Evolutionary conservation across 192 early-diverging fungal species (phyloP).

Genomic region (Phycomyces blakesleeanus): DNA sequence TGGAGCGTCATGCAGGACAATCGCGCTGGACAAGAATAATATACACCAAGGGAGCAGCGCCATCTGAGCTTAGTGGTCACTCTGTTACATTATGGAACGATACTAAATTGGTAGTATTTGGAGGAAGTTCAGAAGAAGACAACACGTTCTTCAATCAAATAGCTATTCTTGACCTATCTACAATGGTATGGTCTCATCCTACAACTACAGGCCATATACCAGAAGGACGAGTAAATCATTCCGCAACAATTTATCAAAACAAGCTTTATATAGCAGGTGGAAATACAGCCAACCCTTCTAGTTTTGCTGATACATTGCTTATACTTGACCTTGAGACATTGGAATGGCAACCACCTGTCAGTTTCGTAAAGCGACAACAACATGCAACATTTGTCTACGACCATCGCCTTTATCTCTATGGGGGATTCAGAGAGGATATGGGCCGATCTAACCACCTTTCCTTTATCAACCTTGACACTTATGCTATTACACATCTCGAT

Average conservation of each 20-base stretch:
- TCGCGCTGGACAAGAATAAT: slow-evolving; percentile 48
- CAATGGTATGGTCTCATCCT: slow-evolving; percentile 59
- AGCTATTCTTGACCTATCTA: slow-evolving; percentile 53
- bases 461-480: slow-evolving; percentile 48
- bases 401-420: slow-evolving; percentile 55
- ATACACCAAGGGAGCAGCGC: slow-evolving; percentile 43
- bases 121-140: slow-evolving; percentile 46
- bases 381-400: slow-evolving; percentile 57
- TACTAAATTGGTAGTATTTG: slow-evolving; percentile 61
- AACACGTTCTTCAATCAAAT: slow-evolving; percentile 56
- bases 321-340: slow-evolving; percentile 53
- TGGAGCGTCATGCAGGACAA: slow-evolving; percentile 39
- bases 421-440: slow-evolving; percentile 56
- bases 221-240: slow-evolving; percentile 50
- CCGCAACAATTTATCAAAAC: slow-evolving; percentile 56
- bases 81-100: slow-evolving; percentile 54
- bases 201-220: slow-evolving; percentile 45
- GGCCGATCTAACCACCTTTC: slow-evolving; percentile 50
- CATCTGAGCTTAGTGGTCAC: slow-evolving; percentile 58
- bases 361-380: slow-evolving; percentile 48
- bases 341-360: slow-evolving; percentile 53
- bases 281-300: slow-evolving; percentile 15
- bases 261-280: slow-evolving; percentile 65
- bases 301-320: slow-evolving; percentile 31
- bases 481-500: slow-evolving; percentile 42